phyloP scores from a whole-genome alignment of 108 stramenopile species.

The Chaetoceros muelleri region DNA sequence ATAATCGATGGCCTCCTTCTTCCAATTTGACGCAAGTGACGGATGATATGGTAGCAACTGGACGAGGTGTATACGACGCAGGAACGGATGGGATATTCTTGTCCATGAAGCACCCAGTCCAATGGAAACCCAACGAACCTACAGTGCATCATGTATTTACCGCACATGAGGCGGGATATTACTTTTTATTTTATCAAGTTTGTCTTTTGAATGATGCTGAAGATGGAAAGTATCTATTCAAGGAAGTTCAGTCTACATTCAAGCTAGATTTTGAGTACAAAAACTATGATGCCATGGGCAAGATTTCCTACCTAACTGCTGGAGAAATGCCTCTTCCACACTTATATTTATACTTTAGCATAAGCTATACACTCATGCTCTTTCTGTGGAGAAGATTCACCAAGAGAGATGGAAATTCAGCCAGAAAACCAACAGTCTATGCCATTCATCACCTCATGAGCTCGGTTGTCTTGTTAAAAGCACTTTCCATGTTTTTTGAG shows the following conservation, averaged over 20 bases:
- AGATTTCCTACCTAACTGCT: conserved; percentile 75
- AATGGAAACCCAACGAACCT: conserved; percentile 36
- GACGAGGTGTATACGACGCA: conserved; percentile 12
- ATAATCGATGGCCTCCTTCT: conserved; percentile 17
- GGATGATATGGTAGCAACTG: conserved; percentile 17
- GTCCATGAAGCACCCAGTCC: conserved; percentile 42
- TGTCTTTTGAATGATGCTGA: conserved; percentile 28
- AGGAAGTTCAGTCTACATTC: conserved; percentile 57
- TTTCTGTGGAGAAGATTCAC: conserved; percentile 47
- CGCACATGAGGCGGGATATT: conserved; percentile 60
- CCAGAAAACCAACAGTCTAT: conserved; percentile 43
- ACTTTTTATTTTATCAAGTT: conserved; percentile 86
- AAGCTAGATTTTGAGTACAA: conserved; percentile 74
- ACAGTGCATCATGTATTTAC: conserved; percentile 40
- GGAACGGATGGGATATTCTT: conserved; percentile 49
- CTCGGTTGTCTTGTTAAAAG: conserved; percentile 73
- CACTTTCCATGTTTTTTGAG: conserved; percentile 76
- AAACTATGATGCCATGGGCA: conserved; percentile 70
- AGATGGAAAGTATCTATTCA: conserved; percentile 5
- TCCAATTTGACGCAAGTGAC: conserved; percentile 29
- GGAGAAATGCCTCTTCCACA: conserved; percentile 85
- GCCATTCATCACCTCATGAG: conserved; percentile 94
- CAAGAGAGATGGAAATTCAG: conserved; percentile 6
- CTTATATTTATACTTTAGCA: conserved; percentile 73
- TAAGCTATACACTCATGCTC: conserved; percentile 53